Conservation (phyloP, 352 stramenopile species). For the Thalassiosira exigua region DNA sequence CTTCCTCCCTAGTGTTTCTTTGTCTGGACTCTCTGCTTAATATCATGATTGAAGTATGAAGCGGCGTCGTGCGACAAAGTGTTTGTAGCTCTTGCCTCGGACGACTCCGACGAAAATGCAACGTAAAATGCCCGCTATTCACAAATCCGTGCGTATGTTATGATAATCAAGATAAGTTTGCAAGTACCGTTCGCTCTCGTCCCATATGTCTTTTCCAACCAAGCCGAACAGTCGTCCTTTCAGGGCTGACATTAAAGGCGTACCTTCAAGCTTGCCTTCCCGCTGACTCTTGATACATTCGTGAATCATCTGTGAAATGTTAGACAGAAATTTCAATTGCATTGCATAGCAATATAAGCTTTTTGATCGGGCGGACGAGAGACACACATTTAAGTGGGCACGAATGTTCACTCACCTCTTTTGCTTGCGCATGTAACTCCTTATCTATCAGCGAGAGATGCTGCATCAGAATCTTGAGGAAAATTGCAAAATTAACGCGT, state of each 20-base stretch:
- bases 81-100: no score
- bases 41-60: no score
- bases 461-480: constrained; percentile 45
- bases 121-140: no score
- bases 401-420: constrained; percentile 16
- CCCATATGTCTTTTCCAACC: constrained; percentile 28
- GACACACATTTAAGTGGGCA: background rate
- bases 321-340: background rate
- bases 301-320: constrained; percentile 25
- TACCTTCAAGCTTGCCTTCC: constrained; percentile 37
- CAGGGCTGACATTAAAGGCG: constrained; percentile 42
- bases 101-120: no score
- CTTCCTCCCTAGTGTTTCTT: no score
- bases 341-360: background rate
- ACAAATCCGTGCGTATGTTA: constrained; percentile 29
- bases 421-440: constrained; percentile 22
- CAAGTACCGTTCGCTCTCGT: constrained; percentile 27
- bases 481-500: constrained; percentile 50
- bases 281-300: constrained; percentile 48
- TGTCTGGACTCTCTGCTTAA: no score
- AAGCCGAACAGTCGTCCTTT: constrained; percentile 47
- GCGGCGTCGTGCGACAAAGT: no score
- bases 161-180: constrained; percentile 25
- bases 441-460: constrained; percentile 25
- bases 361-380: background rate